These are phyloP conservation scores for Dothideomycetes sp. DNA, from an alignment of 2,329 filamentous ascomycete genomes.

Conservation along the genomic window DNA sequence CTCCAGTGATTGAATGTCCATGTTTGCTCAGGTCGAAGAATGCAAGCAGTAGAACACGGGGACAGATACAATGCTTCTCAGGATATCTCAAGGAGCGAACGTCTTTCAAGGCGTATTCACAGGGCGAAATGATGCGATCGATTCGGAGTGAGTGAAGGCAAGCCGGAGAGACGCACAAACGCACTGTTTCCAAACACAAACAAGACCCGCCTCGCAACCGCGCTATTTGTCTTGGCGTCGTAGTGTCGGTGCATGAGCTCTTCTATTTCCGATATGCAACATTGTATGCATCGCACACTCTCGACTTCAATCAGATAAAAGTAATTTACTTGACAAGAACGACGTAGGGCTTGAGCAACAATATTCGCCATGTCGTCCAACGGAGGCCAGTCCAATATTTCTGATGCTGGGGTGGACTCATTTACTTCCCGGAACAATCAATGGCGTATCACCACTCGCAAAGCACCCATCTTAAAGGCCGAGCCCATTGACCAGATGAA, in stretches of 20 bases:
- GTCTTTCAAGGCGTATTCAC: neutral
- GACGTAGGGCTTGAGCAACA: too few relatives aligned
- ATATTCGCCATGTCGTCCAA: constrained; percentile 41
- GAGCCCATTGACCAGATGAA: constrained; percentile 81
- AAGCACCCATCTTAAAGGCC: constrained; percentile 89
- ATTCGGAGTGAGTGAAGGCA: too few relatives aligned
- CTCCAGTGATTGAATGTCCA: constrained; percentile 73
- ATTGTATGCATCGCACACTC: too few relatives aligned
- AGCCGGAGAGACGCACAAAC: neutral
- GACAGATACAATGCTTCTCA: too few relatives aligned
- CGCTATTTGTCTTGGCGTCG: neutral
- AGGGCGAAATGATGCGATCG: too few relatives aligned
- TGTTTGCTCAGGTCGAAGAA: constrained; percentile 16
- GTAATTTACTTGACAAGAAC: too few relatives aligned
- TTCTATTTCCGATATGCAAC: neutral
- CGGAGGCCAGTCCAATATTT: constrained; percentile 1
- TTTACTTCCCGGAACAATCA: constrained; percentile 16
- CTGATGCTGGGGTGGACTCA: constrained; percentile 11
- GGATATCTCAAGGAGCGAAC: neutral
- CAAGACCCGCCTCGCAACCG: neutral
- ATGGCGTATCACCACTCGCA: constrained; percentile 60
- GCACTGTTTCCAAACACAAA: neutral
- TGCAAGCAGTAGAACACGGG: neutral
- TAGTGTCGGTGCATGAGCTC: neutral
- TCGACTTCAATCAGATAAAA: too few relatives aligned